Base-by-base conservation (phyloP, 768 basidiomycete species). In the Suillus americanus region DNA sequence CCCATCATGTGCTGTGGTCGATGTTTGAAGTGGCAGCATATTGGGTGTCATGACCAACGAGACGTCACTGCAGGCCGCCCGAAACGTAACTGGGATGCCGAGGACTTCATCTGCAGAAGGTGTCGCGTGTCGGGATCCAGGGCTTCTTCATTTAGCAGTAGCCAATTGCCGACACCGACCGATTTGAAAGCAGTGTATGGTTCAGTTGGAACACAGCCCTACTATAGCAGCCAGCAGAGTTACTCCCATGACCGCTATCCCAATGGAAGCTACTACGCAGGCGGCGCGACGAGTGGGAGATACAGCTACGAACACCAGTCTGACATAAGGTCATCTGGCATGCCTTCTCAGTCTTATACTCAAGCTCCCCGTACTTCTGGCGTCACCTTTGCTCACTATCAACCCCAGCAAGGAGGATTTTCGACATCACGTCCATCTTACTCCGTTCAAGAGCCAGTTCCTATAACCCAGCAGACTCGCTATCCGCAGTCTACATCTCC, bases 1-100 rank as follows among this genome's bases (percentile, higher is more conserved):
- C 87, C 91, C 3, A 83, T 97, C 78, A 85, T 94, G 72, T 93
- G 86, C 43, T 97, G 95, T 71, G 92, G 91, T 28, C 73, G 77
- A 35, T 97, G 95, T 75, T 84, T 82, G 16, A 87, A 87, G 74
- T 97, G 95, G 95, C 95, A 97, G 70, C 95, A 97, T 70, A 92
- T 92, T 40, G 73, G 79, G 25, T 97, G 95, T 70, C 93, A 96
- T 71, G 92, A 97, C 71, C 78, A 76, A 56, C 85, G 82, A 35
- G 95, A 96, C 74, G 75, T 78, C 37, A 77, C 80, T 25, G 83
- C 85, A 51, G 90, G 93, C 28, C 83, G 82, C 16, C 85, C 84
- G 5, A 84, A 80, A 67, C 86, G 94, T 23, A 87, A 95, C 69
- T 97, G 95, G 95, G 86, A 92, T 60, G 72, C 79, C n/a, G 92